phyloP scores from a whole-genome alignment of 257 asterid species.

The Capsicum baccatum region DNA sequence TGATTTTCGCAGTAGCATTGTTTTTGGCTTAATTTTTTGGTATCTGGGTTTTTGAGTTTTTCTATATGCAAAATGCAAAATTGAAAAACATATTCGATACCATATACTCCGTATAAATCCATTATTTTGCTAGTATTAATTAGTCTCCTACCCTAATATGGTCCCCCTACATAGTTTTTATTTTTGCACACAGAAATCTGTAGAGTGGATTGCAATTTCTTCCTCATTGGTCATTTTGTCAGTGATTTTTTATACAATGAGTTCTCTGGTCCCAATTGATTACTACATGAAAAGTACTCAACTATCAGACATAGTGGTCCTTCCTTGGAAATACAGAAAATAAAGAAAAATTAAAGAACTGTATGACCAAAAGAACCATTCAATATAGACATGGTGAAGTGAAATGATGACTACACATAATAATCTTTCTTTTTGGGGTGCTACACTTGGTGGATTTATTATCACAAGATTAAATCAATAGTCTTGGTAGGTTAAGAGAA shows the following conservation, averaged over 20 bases:
- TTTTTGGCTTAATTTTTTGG: too few species aligned
- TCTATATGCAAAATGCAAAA: background rate
- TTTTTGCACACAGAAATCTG: background rate
- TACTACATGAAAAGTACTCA: constrained; percentile 1
- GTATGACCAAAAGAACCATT: background rate
- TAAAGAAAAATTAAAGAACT: background rate
- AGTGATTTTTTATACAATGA: constrained; percentile 15
- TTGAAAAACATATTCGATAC: background rate
- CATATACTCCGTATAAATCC: background rate
- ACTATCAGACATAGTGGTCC: constrained; percentile 17
- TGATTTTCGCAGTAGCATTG: too few species aligned
- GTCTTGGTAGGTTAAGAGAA: too few species aligned
- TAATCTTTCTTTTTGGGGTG: background rate
- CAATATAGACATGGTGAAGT: background rate
- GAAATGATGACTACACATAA: background rate
- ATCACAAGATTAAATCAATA: background rate
- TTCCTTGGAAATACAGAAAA: background rate
- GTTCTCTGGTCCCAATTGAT: background rate
- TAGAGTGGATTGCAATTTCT: background rate
- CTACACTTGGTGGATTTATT: background rate
- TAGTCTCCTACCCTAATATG: background rate
- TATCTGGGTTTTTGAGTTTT: too few species aligned
- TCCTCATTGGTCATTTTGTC: constrained; percentile 15
- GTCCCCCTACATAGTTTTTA: background rate
- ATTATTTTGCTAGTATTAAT: background rate